Evolutionary conservation across 768 basidiomycete species (phyloP), one percentile per base, ranked within the genome.

Genomic region (Artomyces pyxidatus): DNA sequence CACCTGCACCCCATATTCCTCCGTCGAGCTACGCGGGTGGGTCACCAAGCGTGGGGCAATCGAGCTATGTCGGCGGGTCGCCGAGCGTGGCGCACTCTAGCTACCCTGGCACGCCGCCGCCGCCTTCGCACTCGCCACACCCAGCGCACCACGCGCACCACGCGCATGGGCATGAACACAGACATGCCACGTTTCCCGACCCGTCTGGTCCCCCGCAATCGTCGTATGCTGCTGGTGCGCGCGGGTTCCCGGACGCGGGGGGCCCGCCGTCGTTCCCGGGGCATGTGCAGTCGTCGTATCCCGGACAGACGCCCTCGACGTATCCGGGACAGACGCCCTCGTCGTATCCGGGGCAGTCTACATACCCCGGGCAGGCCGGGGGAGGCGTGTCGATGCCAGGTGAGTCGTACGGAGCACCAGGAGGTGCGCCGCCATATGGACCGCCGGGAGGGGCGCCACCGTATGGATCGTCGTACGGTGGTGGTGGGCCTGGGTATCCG

Each of bases 381-480:
- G 14, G 6, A 14, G 22, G 40, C 40, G 30, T 44, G 42, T 28
- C 42, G 26, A n/a, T 19, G 17, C 27, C 23, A 17, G 30, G 22
- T 19, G 26, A 22, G n/a, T n/a, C n/a, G n/a, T n/a, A n/a, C n/a
- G n/a, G n/a, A n/a, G n/a, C n/a, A n/a, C n/a, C n/a, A 6, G 42
- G 42, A 29, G 27, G 30, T 29, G 38, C 32, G 12, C 49, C 42
- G 39, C 50, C 44, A 4, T 44, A 38, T 26, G 48, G 48, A 19
- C 48, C 47, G 22, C 45, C 49, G 32, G 32, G 32, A 5, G 32
- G 32, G 12, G 32, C 14, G 12, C 32, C 32, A 35, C 32, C 32
- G 32, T 28, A 42, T 19, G 52, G 32, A 41, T 40, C 50, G 25
- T 45, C 45, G 47, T 56, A 52, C 48, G 53, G 59, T 39, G 35